A percentile compares a stretch with the other conserved stretches of the same genome.
Conservation (phyloP, 495 filamentous ascomycete genomes). For the Diplogelasinospora grovesii region DNA sequence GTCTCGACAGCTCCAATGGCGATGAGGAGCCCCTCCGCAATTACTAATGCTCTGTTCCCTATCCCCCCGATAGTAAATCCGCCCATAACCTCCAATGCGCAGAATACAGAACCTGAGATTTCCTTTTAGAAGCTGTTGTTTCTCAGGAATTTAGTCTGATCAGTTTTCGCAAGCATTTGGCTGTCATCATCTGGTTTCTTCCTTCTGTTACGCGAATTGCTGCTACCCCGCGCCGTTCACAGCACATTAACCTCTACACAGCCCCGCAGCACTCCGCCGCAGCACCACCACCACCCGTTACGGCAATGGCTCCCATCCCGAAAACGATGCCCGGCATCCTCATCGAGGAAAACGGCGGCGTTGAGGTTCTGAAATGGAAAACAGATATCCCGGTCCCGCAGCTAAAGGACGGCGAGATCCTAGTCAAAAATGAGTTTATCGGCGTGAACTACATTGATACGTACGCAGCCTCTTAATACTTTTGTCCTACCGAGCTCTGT, state of each 20-base stretch:
- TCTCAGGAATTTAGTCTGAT: too few species aligned
- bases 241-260: too few species aligned
- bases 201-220: too few species aligned
- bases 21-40: too few species aligned
- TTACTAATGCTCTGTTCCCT: too few species aligned
- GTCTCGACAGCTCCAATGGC: too few species aligned
- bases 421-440: slow-evolving; percentile 78
- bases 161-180: neutral
- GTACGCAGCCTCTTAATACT: slow-evolving; percentile 29
- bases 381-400: slow-evolving; percentile 70
- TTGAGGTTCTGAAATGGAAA: slow-evolving; percentile 69
- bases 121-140: too few species aligned
- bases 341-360: slow-evolving; percentile 69
- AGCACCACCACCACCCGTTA: neutral
- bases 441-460: slow-evolving; percentile 90
- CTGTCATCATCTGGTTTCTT: neutral
- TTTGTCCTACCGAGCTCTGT: slow-evolving; percentile 1
- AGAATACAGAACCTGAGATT: too few species aligned
- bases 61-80: too few species aligned
- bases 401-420: slow-evolving; percentile 61
- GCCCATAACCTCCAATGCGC: too few species aligned
- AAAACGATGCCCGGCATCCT: slow-evolving; percentile 70
- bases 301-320: slow-evolving; percentile 28
- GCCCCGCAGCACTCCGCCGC: too few species aligned
- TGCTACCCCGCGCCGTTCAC: too few species aligned